Evolutionary conservation across 495 filamentous ascomycete species (phyloP), one percentile per base, ranked within the genome.

Genomic region (Penicillium bialowiezense): DNA sequence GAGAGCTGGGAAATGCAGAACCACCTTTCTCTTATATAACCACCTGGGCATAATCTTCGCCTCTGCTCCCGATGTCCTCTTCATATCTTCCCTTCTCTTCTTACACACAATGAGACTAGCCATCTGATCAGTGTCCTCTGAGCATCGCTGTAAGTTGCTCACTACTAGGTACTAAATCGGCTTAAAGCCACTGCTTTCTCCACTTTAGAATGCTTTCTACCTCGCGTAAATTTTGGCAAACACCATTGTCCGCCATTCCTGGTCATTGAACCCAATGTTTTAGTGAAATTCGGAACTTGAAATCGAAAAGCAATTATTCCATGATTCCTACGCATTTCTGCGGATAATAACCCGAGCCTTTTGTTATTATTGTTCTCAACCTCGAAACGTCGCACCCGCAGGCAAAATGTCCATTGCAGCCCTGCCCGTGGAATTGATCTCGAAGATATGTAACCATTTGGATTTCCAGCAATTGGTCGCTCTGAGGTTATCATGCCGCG

Each of bases 401-500:
- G 33, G 32, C 43, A 37, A 36, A 36, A 55, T 47, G 37, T 53
- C 44, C 41, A 46, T 54, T 43, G 46, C 32, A 44, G 15, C 20
- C 12, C 41, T 57, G 13, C 44, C 54, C 33, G 50, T 50, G 10
- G 50, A 58, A 41, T 46, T 58, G 36, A 50, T 58, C n/a, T 46
- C 46, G 23, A 50, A 46, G 19, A 44, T 54, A 44, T 58, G 41
- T 41, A 19, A 36, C 29, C 19, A 46, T 44, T 41, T 58, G 28
- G 44, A 58, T 28, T 31, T 21, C 21, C 45, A 41, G 32, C 19
- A 54, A 28, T 50, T 34, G 46, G 29, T 36, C n/a, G 45, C 31
- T 23, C 42, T 58, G 21, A 58, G 55, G 26, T 48, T 54, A 54
- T 54, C 55, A 50, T 50, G 55, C 33, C 40, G 36, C 36, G 34